These are phyloP conservation scores for Amyloporia xantha DNA, from an alignment of 768 basidiomycete species.

Conservation along the genomic window DNA sequence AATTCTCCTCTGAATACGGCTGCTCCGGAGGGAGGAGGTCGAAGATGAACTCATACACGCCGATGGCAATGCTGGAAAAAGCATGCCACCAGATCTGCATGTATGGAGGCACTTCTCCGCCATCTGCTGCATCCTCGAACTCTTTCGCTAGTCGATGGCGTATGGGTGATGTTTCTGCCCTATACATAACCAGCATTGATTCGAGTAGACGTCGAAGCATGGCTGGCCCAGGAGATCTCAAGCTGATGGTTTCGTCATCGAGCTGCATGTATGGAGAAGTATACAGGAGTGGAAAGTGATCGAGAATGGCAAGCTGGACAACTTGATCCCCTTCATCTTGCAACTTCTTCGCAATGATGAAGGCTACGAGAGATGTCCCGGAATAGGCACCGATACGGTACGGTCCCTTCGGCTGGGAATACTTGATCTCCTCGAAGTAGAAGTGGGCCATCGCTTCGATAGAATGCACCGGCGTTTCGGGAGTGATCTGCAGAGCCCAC, in stretches of 20 bases:
- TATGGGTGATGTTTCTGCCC: not conserved
- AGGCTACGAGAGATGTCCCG: not conserved
- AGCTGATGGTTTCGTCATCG: not conserved
- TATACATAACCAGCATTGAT: not conserved
- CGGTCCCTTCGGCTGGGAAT: not conserved
- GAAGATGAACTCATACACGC: not conserved
- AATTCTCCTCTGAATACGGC: not conserved
- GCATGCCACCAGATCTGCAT: not conserved
- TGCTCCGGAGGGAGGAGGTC: not conserved
- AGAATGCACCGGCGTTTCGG: not conserved
- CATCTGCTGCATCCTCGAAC: not conserved
- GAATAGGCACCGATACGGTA: not conserved
- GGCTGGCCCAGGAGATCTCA: not conserved
- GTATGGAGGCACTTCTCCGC: not conserved
- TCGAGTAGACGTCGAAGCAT: not conserved
- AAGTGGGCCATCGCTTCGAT: not conserved
- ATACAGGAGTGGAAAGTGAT: not conserved
- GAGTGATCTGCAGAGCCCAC: not conserved
- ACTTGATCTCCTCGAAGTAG: not conserved
- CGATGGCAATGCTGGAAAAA: not conserved
- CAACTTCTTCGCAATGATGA: not conserved
- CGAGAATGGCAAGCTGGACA: not conserved
- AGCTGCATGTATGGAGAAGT: not conserved
- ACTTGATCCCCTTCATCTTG: not conserved
- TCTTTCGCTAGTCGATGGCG: not conserved